Conservation (phyloP, 164 flowering plant genomes). For the Sedum album region DNA sequence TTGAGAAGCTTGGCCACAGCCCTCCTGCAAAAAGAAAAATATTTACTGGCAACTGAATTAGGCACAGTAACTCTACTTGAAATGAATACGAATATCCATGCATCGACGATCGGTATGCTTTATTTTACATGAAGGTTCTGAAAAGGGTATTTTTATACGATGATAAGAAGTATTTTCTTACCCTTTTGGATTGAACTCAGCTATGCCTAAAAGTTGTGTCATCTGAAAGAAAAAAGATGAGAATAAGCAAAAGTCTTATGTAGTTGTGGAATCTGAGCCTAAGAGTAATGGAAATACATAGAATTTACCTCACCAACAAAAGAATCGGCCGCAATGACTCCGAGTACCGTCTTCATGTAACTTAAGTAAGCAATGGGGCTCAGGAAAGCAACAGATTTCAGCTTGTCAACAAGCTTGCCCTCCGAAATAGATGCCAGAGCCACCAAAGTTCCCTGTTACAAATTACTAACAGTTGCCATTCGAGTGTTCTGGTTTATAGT, state of each 20-base stretch:
- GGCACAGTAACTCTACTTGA: neutral
- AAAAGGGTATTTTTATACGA: neutral
- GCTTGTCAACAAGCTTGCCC: slow-evolving; percentile 43
- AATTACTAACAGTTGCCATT: too few relatives aligned
- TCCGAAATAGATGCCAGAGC: slow-evolving; percentile 75
- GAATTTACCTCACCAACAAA: slow-evolving; percentile 55
- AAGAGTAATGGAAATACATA: neutral
- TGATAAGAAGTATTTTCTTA: slow-evolving; percentile 13
- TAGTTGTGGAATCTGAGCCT: neutral
- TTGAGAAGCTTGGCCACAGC: slow-evolving; percentile 34
- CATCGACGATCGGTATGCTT: neutral
- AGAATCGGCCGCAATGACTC: slow-evolving; percentile 48
- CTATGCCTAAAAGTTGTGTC: slow-evolving; percentile 29
- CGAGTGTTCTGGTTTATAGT: neutral
- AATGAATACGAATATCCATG: neutral
- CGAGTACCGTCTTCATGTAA: slow-evolving; percentile 72
- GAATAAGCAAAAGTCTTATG: neutral
- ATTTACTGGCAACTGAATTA: neutral
- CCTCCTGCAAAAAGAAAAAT: slow-evolving; percentile 21
- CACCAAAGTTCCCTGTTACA: slow-evolving; percentile 67
- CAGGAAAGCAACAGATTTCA: slow-evolving; percentile 66
- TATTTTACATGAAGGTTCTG: neutral
- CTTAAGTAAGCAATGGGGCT: slow-evolving; percentile 83
- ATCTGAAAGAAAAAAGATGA: neutral
- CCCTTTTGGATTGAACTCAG: slow-evolving; percentile 80